A percentile compares a stretch with the other conserved stretches of the same genome.
Evolutionary conservation across 2,329 filamentous ascomycete species (phyloP).

Genomic region (Catunica adiposa): DNA sequence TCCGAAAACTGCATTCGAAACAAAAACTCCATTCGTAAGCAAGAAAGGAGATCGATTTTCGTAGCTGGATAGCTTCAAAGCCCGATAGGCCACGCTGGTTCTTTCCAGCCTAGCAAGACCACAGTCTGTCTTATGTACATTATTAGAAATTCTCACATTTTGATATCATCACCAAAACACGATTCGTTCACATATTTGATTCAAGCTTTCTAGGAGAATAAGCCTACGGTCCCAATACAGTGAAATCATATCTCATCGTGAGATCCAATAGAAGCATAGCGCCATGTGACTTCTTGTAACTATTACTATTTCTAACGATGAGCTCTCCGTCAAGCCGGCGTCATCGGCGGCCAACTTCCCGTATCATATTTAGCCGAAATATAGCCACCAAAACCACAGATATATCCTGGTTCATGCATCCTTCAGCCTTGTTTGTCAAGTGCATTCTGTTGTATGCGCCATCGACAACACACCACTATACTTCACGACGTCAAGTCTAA

Average conservation of each 20-base stretch:
- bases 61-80: constrained; percentile 18
- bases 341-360: neutral
- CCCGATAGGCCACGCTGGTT: too few species aligned
- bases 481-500: neutral
- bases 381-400: neutral
- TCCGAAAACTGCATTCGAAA: constrained; percentile 49
- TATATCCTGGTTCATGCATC: neutral
- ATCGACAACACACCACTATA: neutral
- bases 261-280: too few species aligned
- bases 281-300: too few species aligned
- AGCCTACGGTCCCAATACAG: too few species aligned
- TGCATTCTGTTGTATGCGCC: neutral
- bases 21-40: constrained; percentile 55
- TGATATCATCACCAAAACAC: neutral
- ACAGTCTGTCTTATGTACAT: neutral
- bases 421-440: constrained; percentile 9
- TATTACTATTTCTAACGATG: neutral
- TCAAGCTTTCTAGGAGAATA: too few species aligned
- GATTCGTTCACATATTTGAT: too few species aligned
- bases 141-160: neutral
- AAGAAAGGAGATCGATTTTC: constrained; percentile 78
- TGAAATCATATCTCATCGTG: too few species aligned
- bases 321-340: neutral
- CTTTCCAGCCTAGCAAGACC: too few species aligned
- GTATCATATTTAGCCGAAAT: neutral